Percentiles rank a stretch among this genome's conserved stretches.
Conservation (phyloP, 257 asterid species). For the Leonotis leonurus region DNA sequence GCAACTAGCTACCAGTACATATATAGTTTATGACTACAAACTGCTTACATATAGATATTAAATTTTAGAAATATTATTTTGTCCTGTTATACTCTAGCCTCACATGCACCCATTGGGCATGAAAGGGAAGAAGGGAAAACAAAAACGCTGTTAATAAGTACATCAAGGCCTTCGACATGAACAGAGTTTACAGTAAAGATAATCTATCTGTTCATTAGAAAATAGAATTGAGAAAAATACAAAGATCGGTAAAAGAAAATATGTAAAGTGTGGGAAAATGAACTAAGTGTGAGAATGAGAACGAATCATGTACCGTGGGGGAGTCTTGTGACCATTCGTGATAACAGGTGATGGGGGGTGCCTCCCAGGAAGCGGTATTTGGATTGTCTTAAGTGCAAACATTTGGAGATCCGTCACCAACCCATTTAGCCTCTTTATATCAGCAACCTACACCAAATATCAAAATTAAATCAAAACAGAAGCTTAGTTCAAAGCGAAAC, state of each 20-base stretch:
- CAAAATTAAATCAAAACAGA: background rate
- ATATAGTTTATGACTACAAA: background rate
- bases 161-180: background rate
- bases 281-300: background rate
- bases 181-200: background rate
- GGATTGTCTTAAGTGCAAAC: slow-evolving; percentile 83
- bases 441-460: slow-evolving; percentile 53
- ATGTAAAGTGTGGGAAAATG: background rate
- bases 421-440: slow-evolving; percentile 76
- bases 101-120: background rate
- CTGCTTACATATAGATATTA: background rate
- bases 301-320: slow-evolving; percentile 33
- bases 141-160: background rate
- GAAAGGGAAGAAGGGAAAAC: background rate
- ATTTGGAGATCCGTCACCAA: slow-evolving; percentile 83
- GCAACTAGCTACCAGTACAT: background rate
- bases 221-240: background rate
- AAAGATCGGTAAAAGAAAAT: background rate
- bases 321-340: slow-evolving; percentile 38
- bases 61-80: background rate
- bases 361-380: slow-evolving; percentile 82
- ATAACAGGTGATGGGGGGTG: slow-evolving; percentile 72
- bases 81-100: background rate
- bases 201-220: background rate
- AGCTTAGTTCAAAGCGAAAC: slow-evolving; percentile 4